These are phyloP conservation scores for Penicillium sp. DNA, from an alignment of 2,329 filamentous ascomycete genomes.

Conservation along the genomic window DNA sequence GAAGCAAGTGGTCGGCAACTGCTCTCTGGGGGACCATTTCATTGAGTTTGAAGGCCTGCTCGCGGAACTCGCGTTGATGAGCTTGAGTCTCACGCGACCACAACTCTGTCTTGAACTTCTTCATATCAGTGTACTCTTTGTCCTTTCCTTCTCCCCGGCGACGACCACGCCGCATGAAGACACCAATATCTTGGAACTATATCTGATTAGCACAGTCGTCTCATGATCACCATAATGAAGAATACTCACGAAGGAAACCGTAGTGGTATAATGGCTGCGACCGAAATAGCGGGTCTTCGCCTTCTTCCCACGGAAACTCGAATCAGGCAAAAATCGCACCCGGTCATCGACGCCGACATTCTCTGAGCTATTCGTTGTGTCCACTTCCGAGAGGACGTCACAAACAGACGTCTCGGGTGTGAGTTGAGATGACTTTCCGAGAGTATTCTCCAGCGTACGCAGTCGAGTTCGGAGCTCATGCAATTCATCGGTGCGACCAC, in stretches of 20 bases:
- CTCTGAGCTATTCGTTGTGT: conserved; percentile 13
- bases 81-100: conserved; percentile 29
- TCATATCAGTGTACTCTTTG: conserved; percentile 28
- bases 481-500: conserved; percentile 27
- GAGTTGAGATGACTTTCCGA: conserved; percentile 21
- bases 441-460: conserved; percentile 27
- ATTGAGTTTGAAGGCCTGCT: conserved; percentile 30
- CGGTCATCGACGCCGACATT: conserved; percentile 25
- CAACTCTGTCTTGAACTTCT: conserved; percentile 29
- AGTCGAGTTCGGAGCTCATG: conserved; percentile 30
- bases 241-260: conserved; percentile 32
- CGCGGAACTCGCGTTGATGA: conserved; percentile 30
- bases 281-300: conserved; percentile 31
- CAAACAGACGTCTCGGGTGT: conserved; percentile 28
- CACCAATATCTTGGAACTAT: conserved; percentile 31
- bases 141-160: conserved; percentile 18
- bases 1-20: conserved; percentile 51
- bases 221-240: neutral
- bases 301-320: conserved; percentile 33
- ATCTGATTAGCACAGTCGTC: conserved; percentile 2
- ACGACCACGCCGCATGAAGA: conserved; percentile 24
- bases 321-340: conserved; percentile 28
- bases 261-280: conserved; percentile 31
- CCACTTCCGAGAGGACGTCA: conserved; percentile 16
- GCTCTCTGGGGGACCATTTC: conserved; percentile 45